Base-by-base conservation (phyloP, 2,329 filamentous ascomycete species). In the Penicillium decumbens region DNA sequence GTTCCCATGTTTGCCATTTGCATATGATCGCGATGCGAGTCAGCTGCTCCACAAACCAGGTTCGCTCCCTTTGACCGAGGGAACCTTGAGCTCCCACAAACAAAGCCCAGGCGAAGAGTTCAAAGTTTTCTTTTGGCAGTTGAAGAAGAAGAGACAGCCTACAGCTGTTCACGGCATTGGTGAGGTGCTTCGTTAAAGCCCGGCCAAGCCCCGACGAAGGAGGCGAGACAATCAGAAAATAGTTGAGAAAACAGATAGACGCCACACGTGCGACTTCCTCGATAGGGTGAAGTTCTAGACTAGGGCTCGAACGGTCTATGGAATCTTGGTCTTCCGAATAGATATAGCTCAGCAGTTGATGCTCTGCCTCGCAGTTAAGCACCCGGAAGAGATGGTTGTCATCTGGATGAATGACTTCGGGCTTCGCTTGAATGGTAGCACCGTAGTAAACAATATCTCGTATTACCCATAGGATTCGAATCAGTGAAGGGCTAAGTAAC, bases 291-390 rank as follows among this genome's bases (percentile, higher is more conserved):
- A 62, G 41, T 9, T 52, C 47, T 12, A 55, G 30, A 12, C 49
- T 39, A 6, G 45, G 40, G 9, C 30, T 43, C 10, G 35, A 24
- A 13, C 42, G 24, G 10, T 39, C 38, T 4, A 32, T 3, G 4
- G 20, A 13, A 9, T 24, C 41, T 12, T 30, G 13, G 2, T 30
- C 30, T 20, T 54, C 50, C 13, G 49, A 28, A 41, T 68, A 69
- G 20, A 69, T 61, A 49, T 73, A 72, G 27, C 65, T 68, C 6
- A 72, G 55, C 15, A 72, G 60, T 49, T 69, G 68, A 45, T 70
- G 65, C 51, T 73, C 70, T 18, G 65, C 51, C 51, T 71, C 66
- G 47, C 62, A 65, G 33, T 61, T 65, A 20, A 68, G 59, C 6
- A 62, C 49, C n/a, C 61, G 63, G 43, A 72, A 65, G 30, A 67